A percentile compares a stretch with the other conserved stretches of the same genome.
Conservation (phyloP, 2,329 filamentous ascomycete genomes). For the Aspergillus pseudoterreus region DNA sequence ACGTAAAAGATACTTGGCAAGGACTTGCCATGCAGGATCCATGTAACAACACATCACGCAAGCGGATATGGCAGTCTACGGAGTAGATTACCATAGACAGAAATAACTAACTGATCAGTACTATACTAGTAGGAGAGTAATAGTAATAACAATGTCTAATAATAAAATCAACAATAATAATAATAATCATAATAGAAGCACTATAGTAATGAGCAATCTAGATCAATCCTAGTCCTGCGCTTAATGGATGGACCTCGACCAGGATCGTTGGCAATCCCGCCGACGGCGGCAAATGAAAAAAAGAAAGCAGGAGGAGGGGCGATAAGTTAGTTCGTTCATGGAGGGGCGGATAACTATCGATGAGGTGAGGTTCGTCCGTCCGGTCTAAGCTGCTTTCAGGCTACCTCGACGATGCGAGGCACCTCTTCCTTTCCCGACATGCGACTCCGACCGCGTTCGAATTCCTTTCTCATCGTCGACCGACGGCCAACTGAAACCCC, state of each 20-base stretch:
- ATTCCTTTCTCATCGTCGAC: conserved; percentile 6
- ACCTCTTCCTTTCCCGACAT: neutral
- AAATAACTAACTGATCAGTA: too few relatives aligned
- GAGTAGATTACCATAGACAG: too few relatives aligned
- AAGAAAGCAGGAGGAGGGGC: conserved; percentile 2
- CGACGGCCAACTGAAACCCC: conserved; percentile 5
- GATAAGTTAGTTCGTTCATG: neutral
- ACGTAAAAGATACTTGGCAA: conserved; percentile 17
- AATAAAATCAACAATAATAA: too few relatives aligned
- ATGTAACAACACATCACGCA: conserved; percentile 10
- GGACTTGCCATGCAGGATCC: conserved; percentile 6
- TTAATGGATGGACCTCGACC: neutral
- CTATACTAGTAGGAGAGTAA: neutral
- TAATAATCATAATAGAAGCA: too few relatives aligned
- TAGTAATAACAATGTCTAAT: neutral
- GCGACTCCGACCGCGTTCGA: conserved; percentile 8
- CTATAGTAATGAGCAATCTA: too few relatives aligned
- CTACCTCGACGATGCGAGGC: neutral
- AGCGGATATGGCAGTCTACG: conserved; percentile 2
- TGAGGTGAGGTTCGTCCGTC: conserved; percentile 3
- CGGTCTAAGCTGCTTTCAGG: conserved; percentile 11
- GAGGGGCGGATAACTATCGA: conserved; percentile 1
- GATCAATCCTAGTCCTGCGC: neutral
- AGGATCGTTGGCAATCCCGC: neutral
- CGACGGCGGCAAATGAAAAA: neutral